A percentile compares a stretch with the other conserved stretches of the same genome.
Evolutionary conservation across 495 filamentous ascomycete species (phyloP).

Genomic region (Hypoxylon lenormandii): DNA sequence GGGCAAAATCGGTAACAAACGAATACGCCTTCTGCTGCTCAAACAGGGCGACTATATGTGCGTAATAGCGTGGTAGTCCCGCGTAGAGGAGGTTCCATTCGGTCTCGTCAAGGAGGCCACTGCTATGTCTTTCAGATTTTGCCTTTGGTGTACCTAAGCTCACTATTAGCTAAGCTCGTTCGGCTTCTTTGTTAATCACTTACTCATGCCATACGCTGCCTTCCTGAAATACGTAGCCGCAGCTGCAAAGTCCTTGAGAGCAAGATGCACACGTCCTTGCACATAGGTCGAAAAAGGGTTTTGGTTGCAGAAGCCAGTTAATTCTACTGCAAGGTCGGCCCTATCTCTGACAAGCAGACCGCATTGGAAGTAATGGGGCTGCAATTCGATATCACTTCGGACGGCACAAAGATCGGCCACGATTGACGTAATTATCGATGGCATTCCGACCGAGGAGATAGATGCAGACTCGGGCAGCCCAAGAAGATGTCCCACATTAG

Average conservation of each 20-base stretch:
- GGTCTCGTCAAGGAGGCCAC: slow-evolving; percentile 75
- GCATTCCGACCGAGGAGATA: slow-evolving; percentile 51
- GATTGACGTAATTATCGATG: slow-evolving; percentile 64
- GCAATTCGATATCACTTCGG: slow-evolving; percentile 63
- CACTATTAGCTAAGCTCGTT: slow-evolving; percentile 25
- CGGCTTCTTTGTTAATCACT: slow-evolving; percentile 47
- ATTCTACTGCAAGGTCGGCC: slow-evolving; percentile 79
- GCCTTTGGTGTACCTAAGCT: slow-evolving; percentile 39
- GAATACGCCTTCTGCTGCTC: slow-evolving; percentile 79
- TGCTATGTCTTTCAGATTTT: slow-evolving; percentile 59
- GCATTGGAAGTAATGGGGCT: slow-evolving; percentile 71
- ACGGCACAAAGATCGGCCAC: slow-evolving; percentile 67
- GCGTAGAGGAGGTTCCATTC: slow-evolving; percentile 78
- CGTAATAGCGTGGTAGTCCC: slow-evolving; percentile 84
- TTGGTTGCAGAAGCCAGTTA: slow-evolving; percentile 73
- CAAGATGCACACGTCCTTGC: slow-evolving; percentile 81
- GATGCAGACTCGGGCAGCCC: slow-evolving; percentile 52
- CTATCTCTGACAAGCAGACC: slow-evolving; percentile 75
- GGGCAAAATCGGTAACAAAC: slow-evolving; percentile 85
- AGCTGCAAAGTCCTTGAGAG: slow-evolving; percentile 74
- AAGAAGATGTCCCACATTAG: slow-evolving; percentile 63
- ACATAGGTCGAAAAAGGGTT: slow-evolving; percentile 84
- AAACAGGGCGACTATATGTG: slow-evolving; percentile 84
- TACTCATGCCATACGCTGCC: slow-evolving; percentile 84
- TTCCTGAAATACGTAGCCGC: slow-evolving; percentile 84